Evolutionary conservation across 495 filamentous ascomycete species (phyloP).

Genomic region (Xylaria cubensis): DNA sequence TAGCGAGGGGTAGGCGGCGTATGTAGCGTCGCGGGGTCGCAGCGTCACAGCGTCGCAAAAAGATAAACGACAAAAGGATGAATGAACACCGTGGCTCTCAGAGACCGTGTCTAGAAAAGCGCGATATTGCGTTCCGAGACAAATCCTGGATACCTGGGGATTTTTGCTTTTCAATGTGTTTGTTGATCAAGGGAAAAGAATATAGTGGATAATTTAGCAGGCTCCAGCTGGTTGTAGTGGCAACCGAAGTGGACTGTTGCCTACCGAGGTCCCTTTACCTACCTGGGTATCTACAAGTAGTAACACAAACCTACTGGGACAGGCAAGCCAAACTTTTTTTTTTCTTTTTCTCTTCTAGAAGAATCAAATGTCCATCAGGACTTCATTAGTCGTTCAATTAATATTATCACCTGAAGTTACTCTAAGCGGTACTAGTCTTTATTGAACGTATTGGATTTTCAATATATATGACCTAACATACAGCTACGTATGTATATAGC

Average conservation of each 20-base stretch:
- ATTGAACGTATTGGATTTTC: no score
- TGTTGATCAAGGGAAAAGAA: slow-evolving; percentile 19
- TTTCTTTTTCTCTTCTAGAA: background rate
- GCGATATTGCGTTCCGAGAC: background rate
- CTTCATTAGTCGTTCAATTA: background rate
- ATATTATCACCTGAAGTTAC: background rate
- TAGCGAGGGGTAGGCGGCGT: slow-evolving; percentile 3
- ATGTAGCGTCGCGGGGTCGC: background rate
- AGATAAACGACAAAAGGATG: background rate
- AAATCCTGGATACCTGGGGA: slow-evolving; percentile 7
- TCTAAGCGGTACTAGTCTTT: background rate
- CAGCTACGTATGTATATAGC: background rate
- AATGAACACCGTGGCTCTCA: background rate
- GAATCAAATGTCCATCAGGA: background rate
- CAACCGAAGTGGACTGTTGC: slow-evolving; percentile 12
- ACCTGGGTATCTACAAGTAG: background rate
- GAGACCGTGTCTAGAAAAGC: slow-evolving; percentile 9
- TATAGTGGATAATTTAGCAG: slow-evolving; percentile 16
- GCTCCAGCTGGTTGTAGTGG: slow-evolving; percentile 27
- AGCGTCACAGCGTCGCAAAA: background rate
- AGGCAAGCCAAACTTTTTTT: no score
- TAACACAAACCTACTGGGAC: background rate
- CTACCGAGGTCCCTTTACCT: background rate
- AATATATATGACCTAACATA: background rate
- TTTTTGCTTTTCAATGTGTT: slow-evolving; percentile 20